These are phyloP conservation scores for Diaporthe sp. DNA, from an alignment of 2,329 filamentous ascomycete species.

Conservation along the genomic window DNA sequence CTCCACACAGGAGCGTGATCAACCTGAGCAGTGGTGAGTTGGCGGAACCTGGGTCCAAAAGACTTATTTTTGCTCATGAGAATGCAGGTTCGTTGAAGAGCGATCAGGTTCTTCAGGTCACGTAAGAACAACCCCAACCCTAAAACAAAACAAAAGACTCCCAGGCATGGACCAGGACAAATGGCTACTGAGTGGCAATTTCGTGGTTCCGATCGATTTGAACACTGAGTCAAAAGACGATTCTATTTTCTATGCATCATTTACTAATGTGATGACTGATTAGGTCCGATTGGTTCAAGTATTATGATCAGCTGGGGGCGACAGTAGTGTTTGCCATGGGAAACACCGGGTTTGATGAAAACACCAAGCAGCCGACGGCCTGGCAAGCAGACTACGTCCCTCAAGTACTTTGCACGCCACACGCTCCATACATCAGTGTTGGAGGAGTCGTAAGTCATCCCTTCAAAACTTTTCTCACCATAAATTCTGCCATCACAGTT, in stretches of 20 bases:
- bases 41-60: neutral
- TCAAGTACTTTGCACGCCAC: neutral
- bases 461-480: neutral
- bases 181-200: neutral
- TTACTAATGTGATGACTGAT: neutral
- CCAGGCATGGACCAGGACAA: too few species aligned
- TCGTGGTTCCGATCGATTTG: neutral
- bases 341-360: neutral
- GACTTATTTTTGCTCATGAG: neutral
- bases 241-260: neutral
- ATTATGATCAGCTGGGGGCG: neutral
- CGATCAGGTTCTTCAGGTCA: neutral
- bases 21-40: neutral
- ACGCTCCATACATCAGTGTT: slow-evolving; percentile 9
- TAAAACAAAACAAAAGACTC: too few species aligned
- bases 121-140: neutral
- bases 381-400: slow-evolving; percentile 8
- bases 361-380: neutral
- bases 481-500: neutral
- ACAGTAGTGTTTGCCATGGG: neutral
- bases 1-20: slow-evolving; percentile 11
- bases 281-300: neutral
- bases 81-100: neutral
- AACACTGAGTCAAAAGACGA: neutral
- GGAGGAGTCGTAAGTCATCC: slow-evolving; percentile 17